phyloP scores from a whole-genome alignment of 805 yeast genomes.

The Wickerhamiella shivajii region DNA sequence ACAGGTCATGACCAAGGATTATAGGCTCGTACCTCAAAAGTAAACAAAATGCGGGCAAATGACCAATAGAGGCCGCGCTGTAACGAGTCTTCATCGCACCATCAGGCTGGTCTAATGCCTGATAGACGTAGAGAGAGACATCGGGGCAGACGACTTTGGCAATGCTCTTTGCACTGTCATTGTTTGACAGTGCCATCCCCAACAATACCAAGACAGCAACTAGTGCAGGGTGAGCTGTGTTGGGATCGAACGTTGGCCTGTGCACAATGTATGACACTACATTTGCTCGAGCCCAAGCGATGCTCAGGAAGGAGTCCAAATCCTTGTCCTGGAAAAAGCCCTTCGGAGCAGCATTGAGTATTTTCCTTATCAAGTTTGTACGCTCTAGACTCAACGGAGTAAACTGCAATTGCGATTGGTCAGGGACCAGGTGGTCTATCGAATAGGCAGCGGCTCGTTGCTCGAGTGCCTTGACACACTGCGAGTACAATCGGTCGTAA shows the following conservation, averaged over 20 bases:
- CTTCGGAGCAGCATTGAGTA: constrained; percentile 8
- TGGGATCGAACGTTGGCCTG: constrained; percentile 20
- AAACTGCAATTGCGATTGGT: constrained; percentile 1
- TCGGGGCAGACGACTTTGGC: constrained; percentile 15
- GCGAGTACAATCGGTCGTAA: constrained; percentile 18
- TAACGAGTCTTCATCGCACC: constrained; percentile 8
- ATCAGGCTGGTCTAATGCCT: constrained; percentile 11
- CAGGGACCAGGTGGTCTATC: constrained; percentile 3
- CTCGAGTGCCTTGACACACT: constrained; percentile 9
- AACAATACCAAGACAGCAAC: constrained; percentile 19
- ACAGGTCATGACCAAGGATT: constrained; percentile 14
- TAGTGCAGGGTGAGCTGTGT: constrained; percentile 16
- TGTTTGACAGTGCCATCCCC: constrained; percentile 21
- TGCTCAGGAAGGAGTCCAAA: constrained; percentile 13
- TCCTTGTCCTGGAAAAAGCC: constrained; percentile 3
- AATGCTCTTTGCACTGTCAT: constrained; percentile 8
- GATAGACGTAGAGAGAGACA: constrained; percentile 17
- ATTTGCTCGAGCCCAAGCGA: constrained; percentile 18
- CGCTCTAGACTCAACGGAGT: constrained; percentile 7
- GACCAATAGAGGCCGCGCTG: constrained; percentile 14
- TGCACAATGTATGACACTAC: constrained; percentile 19
- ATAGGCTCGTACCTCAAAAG: constrained; percentile 21
- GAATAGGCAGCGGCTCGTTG: constrained; percentile 8
- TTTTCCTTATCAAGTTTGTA: constrained; percentile 4
- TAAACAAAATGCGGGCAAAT: constrained; percentile 21